Percentiles rank a stretch among this genome's conserved stretches.
phyloP scores from a whole-genome alignment of 148 eudicot species.

The Silene uniflora region DNA sequence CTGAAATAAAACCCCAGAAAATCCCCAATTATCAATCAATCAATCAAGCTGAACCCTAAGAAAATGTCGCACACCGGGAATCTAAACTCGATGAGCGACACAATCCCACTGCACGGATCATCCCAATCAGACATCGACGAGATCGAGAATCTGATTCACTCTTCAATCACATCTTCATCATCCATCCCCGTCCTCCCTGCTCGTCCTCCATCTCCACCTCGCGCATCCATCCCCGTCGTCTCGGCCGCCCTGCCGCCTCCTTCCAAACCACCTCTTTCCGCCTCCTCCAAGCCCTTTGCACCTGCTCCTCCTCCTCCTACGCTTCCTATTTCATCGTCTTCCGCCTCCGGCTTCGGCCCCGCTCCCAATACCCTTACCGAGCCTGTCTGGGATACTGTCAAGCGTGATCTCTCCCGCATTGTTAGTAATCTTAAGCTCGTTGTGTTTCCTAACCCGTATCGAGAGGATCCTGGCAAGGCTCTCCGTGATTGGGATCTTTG shows the following conservation, averaged over 20 bases:
- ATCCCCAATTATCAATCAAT: neutral
- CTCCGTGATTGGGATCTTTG: conserved; percentile 97
- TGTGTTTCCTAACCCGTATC: conserved; percentile 82
- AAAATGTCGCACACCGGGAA: conserved; percentile 24
- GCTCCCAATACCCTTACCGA: conserved; percentile 79
- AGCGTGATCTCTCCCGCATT: conserved; percentile 79
- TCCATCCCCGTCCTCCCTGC: conserved; percentile 56
- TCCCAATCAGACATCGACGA: conserved; percentile 97
- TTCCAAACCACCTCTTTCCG: conserved; percentile 35
- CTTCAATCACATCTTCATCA: conserved; percentile 36
- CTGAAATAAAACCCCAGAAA: no score
- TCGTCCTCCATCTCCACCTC: conserved; percentile 34
- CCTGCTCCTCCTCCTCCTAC: conserved; percentile 3
- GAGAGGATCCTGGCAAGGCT: conserved; percentile 96
- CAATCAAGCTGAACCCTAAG: neutral
- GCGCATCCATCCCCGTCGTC: conserved; percentile 47
- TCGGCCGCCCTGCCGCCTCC: conserved; percentile 29
- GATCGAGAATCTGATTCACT: conserved; percentile 79
- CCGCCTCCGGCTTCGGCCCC: conserved; percentile 52
- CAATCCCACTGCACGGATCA: conserved; percentile 58
- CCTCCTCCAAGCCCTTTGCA: conserved; percentile 39
- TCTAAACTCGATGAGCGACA: conserved; percentile 12
- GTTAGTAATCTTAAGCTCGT: conserved; percentile 92
- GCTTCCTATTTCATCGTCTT: conserved; percentile 10
- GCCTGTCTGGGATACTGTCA: conserved; percentile 93